phyloP scores from a whole-genome alignment of 352 stramenopile genomes.

The Phytophthora constricta region DNA sequence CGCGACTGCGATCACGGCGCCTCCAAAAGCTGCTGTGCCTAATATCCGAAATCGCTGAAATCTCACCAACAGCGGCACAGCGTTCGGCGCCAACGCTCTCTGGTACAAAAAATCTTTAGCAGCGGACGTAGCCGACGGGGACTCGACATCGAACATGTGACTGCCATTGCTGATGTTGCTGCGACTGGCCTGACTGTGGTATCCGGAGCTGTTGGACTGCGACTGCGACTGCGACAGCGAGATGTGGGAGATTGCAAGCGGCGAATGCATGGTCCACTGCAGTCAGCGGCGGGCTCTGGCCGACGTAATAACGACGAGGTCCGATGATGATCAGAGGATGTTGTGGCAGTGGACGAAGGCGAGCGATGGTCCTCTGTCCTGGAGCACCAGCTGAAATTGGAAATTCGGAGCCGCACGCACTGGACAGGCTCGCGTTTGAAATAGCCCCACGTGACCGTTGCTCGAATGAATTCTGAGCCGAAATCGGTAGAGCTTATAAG shows the following conservation, averaged over 20 bases:
- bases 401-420: neutral
- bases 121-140: slow-evolving; percentile 23
- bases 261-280: slow-evolving; percentile 66
- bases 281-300: neutral
- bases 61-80: slow-evolving; percentile 51
- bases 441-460: slow-evolving; percentile 14
- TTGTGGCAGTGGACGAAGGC: slow-evolving; percentile 27
- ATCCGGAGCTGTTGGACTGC: slow-evolving; percentile 44
- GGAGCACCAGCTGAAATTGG: slow-evolving; percentile 18
- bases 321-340: slow-evolving; percentile 18
- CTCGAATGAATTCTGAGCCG: neutral
- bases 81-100: slow-evolving; percentile 35
- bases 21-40: slow-evolving; percentile 26
- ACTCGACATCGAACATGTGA: slow-evolving; percentile 46
- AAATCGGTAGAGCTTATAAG: slow-evolving; percentile 16
- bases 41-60: slow-evolving; percentile 51
- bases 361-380: slow-evolving; percentile 18
- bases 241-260: slow-evolving; percentile 74
- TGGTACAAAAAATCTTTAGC: slow-evolving; percentile 50
- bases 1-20: slow-evolving; percentile 19
- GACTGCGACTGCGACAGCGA: slow-evolving; percentile 67
- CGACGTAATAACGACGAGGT: neutral
- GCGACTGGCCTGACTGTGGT: slow-evolving; percentile 13
- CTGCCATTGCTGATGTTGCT: slow-evolving; percentile 35
- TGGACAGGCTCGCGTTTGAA: slow-evolving; percentile 42